These are phyloP conservation scores for Acorus gramineus DNA, from an alignment of 106 monocot genomes.

Conservation along the genomic window DNA sequence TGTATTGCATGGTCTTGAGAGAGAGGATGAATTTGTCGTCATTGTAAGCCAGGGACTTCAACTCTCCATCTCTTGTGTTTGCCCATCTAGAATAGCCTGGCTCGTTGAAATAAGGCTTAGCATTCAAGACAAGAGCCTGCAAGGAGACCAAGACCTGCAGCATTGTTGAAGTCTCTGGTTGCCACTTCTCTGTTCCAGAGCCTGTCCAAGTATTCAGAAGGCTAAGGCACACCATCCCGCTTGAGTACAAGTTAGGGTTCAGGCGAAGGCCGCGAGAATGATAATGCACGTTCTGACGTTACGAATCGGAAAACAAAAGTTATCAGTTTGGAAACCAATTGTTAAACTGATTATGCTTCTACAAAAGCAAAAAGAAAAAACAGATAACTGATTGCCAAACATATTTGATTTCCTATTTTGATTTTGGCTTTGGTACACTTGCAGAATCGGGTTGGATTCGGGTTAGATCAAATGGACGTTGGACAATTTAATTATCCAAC, in stretches of 20 bases:
- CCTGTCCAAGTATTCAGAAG: slow-evolving; percentile 34
- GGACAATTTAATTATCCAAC: too few relatives aligned
- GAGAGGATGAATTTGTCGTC: slow-evolving; percentile 16
- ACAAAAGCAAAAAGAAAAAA: too few relatives aligned
- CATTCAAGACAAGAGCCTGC: slow-evolving; percentile 35
- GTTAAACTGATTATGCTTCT: too few relatives aligned
- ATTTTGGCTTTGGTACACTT: too few relatives aligned
- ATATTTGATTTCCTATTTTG: too few relatives aligned
- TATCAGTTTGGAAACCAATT: too few relatives aligned
- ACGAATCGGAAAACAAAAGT: too few relatives aligned
- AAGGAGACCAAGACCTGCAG: slow-evolving; percentile 36
- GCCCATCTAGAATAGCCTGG: slow-evolving; percentile 14
- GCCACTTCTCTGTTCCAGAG: slow-evolving; percentile 28
- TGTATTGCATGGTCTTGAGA: slow-evolving; percentile 31
- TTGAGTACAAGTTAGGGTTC: slow-evolving; percentile 33
- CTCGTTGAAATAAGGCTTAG: slow-evolving; percentile 40
- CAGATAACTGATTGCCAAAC: too few relatives aligned
- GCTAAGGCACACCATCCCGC: slow-evolving; percentile 37
- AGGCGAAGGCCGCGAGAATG: slow-evolving; percentile 30
- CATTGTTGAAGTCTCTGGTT: slow-evolving; percentile 25
- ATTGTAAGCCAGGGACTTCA: slow-evolving; percentile 15
- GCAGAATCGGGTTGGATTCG: too few relatives aligned
- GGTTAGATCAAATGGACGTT: too few relatives aligned
- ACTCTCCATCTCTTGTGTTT: slow-evolving; percentile 4
- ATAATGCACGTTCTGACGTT: slow-evolving; percentile 22